Percentiles rank a stretch among this genome's conserved stretches.
Evolutionary conservation across 441 rosid genomes (phyloP).

Genomic region (Croton setiger): DNA sequence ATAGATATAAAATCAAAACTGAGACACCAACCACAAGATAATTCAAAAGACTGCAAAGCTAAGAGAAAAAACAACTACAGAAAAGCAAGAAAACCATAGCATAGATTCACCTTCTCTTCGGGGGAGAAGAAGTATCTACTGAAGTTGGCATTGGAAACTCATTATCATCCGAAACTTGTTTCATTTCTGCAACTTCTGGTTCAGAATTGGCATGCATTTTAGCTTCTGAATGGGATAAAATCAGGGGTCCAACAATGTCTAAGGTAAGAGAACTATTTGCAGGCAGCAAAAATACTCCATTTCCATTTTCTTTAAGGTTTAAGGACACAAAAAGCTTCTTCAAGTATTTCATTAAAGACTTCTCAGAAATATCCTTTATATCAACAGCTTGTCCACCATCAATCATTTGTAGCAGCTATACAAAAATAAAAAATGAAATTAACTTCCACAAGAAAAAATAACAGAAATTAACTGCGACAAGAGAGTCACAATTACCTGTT

Average conservation of each 20-base stretch:
- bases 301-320: slow-evolving; percentile 61
- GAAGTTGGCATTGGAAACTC: slow-evolving; percentile 25
- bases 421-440: slow-evolving; percentile 3
- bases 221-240: slow-evolving; percentile 36
- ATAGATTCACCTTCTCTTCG: slow-evolving; percentile 53
- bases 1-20: too few relatives aligned
- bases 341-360: slow-evolving; percentile 51
- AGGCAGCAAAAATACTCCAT: slow-evolving; percentile 59
- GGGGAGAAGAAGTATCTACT: slow-evolving; percentile 47
- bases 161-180: slow-evolving; percentile 31
- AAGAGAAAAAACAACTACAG: background rate
- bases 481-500: slow-evolving; percentile 39
- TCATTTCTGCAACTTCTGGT: slow-evolving; percentile 22
- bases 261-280: slow-evolving; percentile 49
- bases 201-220: slow-evolving; percentile 28
- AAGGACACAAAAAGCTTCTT: slow-evolving; percentile 66
- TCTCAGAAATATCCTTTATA: slow-evolving; percentile 75
- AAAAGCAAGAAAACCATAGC: too few relatives aligned
- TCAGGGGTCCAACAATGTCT: slow-evolving; percentile 55
- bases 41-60: background rate
- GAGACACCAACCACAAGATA: too few relatives aligned
- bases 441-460: background rate
- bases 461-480: background rate
- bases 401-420: slow-evolving; percentile 80
- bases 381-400: slow-evolving; percentile 96